Evolutionary conservation across 345 rosid genomes (phyloP), one percentile per base, ranked within the genome.

Genomic region (Geranium brycei): DNA sequence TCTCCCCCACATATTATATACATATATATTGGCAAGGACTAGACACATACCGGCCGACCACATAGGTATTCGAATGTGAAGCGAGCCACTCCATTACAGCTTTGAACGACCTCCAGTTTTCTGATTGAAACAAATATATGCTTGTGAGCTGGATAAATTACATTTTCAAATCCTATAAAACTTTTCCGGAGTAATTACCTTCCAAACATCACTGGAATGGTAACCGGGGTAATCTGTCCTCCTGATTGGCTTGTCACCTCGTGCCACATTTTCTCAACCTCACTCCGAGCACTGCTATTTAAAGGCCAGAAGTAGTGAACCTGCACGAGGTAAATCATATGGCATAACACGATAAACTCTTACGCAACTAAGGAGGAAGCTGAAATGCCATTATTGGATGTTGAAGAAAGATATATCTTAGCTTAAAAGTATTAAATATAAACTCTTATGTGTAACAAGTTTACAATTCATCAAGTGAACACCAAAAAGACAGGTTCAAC

Each of bases 151-250:
- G 0, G 57, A 66, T 51, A 53, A 6, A 17, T 55, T 51, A 18
- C 69, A 56, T 2, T 41, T 56, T 11, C 16, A 70, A 30, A 58
- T 7, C 10, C 41, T 14, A 47, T 17, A 31, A 18, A 0, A 31
- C 30, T 57, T 30, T 40, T 31, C 23, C 60, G 67, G 62, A 28
- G 66, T 11, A 71, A 61, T 18, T 81, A 91, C 98, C 98, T 91
- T 66, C 98, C 98, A 74, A 91, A 89, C 96, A 91, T 91, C 63
- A 91, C 92, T 18, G 86, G 87, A 51, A 91, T 76, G 19, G 85
- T 82, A 5, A 53, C 64, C 15, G 89, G 82, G 61, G 76, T 81
- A 71, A 91, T 78, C 71, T 80, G 74, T 68, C 87, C 86, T 17
- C 87, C 87, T 47, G 71, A 73, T 67, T 80, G 76, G 53, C 68